Evolutionary conservation across 2,329 filamentous ascomycete genomes (phyloP), one percentile per base, ranked within the genome.

Genomic region (Neonectria coccinea): DNA sequence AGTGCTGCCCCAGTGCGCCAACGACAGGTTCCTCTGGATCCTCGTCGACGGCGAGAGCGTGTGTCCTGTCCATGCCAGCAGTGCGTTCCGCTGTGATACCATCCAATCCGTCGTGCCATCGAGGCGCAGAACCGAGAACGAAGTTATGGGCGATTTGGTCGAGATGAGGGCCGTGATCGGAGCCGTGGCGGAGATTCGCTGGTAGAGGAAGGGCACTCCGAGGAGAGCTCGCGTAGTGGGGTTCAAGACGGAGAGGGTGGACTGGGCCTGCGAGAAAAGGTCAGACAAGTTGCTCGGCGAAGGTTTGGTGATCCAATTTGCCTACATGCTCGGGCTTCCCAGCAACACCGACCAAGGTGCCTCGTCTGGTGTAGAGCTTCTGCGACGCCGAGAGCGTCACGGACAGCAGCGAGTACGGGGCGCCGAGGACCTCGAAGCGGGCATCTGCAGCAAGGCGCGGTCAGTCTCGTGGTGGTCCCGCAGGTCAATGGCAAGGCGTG

Each of bases 61-160:
- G 77, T 97, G 92, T 29, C 96, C 96, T 0, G 95, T 97, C 96
- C 96, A 99, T 59, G 96, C 96, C n/a, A 98, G 85, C 57, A 99
- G 84, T 1, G 94, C 94, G 69, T 92, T 91, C 67, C 93, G 88
- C 77, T 98, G 94, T 7, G 93, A 88, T 9, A 99, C 84, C 84
- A 97, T 92, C 95, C 96, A 99, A 81, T 99, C 96, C 62, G 94
- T 90, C 5, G 94, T 93, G 62, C 96, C 96, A 82, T 99, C 94
- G 55, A 99, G 88, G 76, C 95, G 92, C 27, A 99, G 86, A 8
- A 97, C 89, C 12, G 92, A 90, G 72, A 99, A 94, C 6, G 94
- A 94, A 1, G 94, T 96, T 56, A 91, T 89, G 5, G 93, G 89
- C 5, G 93, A 93, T 77, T 94, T 96, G 25, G 95, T 94, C 31